phyloP scores from a whole-genome alignment of 768 basidiomycete species.

The Mycena rebaudengoi region DNA sequence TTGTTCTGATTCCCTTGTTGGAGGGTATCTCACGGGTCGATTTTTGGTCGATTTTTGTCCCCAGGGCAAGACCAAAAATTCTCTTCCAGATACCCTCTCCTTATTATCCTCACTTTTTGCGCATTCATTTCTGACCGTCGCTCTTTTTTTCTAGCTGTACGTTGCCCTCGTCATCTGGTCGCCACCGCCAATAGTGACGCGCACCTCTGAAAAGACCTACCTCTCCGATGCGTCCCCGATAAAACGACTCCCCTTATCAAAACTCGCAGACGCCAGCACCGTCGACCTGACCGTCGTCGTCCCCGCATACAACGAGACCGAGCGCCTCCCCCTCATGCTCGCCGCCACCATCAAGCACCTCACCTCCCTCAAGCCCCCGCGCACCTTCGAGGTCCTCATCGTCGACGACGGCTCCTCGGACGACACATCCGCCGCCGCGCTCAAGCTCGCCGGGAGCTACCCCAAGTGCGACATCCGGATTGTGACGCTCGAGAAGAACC shows the following conservation, averaged over 20 bases:
- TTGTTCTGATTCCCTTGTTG: constrained; percentile 43
- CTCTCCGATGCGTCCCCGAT: constrained; percentile 62
- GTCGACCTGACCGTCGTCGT: constrained; percentile 85
- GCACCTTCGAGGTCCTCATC: constrained; percentile 83
- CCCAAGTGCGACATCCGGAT: constrained; percentile 73
- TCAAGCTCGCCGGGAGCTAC: constrained; percentile 68
- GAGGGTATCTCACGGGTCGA: too few relatives aligned
- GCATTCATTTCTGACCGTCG: constrained; percentile 17
- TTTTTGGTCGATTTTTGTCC: too few relatives aligned
- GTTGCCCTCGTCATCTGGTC: constrained; percentile 77
- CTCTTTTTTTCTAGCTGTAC: constrained; percentile 63
- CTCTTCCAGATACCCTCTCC: too few relatives aligned
- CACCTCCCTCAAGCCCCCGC: constrained; percentile 45
- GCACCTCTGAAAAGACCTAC: constrained; percentile 75
- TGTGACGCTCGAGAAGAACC: constrained; percentile 79
- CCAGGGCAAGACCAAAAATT: too few relatives aligned
- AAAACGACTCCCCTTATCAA: constrained; percentile 63
- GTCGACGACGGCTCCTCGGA: constrained; percentile 93
- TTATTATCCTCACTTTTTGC: too few relatives aligned
- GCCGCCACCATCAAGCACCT: constrained; percentile 76
- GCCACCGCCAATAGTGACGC: constrained; percentile 69
- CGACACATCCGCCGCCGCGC: constrained; percentile 70
- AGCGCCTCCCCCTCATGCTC: constrained; percentile 89
- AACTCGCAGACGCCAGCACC: constrained; percentile 61
- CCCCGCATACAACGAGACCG: constrained; percentile 91